Base-by-base conservation (phyloP, 2,329 filamentous ascomycete species). In the Fusarium nanum region DNA sequence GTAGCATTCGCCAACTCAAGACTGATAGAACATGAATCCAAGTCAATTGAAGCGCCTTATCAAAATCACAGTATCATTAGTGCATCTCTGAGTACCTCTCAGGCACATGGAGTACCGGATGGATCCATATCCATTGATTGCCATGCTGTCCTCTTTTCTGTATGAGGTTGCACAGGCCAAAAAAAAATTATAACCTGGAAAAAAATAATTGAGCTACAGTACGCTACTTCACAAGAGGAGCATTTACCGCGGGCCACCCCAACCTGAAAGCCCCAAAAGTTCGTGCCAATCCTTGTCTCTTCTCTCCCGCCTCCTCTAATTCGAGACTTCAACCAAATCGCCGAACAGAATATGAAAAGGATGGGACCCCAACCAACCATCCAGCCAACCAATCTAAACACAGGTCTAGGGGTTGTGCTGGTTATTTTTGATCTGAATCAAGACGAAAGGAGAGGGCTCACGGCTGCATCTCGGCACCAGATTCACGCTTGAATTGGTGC, bases 211-310 rank as follows among this genome's bases (percentile, higher is more conserved):
- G 57, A 45, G 48, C 23, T 25, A 46, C 25, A 28, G 44, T 28
- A 40, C 34, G 53, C 56, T 67, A 70, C 47, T 62, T 48, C 63
- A 47, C 27, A 60, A 55, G 61, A 70, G 62, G 56, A 67, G 56
- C 59, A 67, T 64, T 70, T 70, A 69, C 67, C 67, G 58, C 58
- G 47, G 56, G 32, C 49, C 68, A 67, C 68, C 68, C 52, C 64
- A 71, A 71, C 60, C 59, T 71, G 52, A 49, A 65, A 61, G 68
- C 68, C 68, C 68, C 60, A 71, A 71, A 68, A 62, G 56, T 71
- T 71, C 30, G 44, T 28, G 30, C 68, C 47, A 57, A 71, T 68
- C 58, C 68, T 48, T 60, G 64, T 55, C 41, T 54, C 54, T 60
- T 25, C 34, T 56, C 62, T 56, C 57, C 52, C 47, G 30, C 44